Conservation (phyloP, 176 grass and related monocot species). For the Oryza longistaminata region DNA sequence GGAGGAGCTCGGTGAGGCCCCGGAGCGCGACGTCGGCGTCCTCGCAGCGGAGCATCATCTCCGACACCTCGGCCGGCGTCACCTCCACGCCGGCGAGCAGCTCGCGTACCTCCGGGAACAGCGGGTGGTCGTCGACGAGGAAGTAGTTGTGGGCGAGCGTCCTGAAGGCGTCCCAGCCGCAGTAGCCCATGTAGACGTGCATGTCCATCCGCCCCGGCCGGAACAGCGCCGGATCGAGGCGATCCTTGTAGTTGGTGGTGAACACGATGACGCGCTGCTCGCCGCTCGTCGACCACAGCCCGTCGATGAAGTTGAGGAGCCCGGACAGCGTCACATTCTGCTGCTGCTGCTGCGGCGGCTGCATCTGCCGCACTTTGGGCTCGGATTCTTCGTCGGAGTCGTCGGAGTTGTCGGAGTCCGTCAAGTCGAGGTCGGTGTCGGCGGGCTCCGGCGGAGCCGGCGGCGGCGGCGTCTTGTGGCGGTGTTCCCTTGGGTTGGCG, state of each 20-base stretch:
- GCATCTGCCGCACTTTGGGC: too few species aligned
- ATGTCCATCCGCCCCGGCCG: slow-evolving; percentile 84
- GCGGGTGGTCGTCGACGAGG: slow-evolving; percentile 36
- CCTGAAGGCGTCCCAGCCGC: slow-evolving; percentile 45
- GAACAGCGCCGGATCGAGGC: slow-evolving; percentile 71
- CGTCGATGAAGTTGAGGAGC: slow-evolving; percentile 49
- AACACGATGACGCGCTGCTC: slow-evolving; percentile 85
- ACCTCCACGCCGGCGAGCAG: slow-evolving; percentile 13
- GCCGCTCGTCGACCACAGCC: slow-evolving; percentile 58
- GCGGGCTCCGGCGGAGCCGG: too few species aligned
- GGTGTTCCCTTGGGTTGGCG: slow-evolving; percentile 19
- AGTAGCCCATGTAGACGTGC: slow-evolving; percentile 65
- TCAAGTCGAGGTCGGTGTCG: too few species aligned
- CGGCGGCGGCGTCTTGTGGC: not conserved
- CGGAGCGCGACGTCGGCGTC: slow-evolving; percentile 8
- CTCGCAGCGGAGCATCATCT: slow-evolving; percentile 41
- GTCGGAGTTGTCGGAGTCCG: not conserved
- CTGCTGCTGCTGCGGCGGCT: too few species aligned
- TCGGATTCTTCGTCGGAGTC: not conserved
- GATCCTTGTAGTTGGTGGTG: slow-evolving; percentile 85
- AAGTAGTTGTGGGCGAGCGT: slow-evolving; percentile 36
- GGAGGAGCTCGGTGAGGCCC: not conserved
- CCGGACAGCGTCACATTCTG: not conserved
- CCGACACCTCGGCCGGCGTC: slow-evolving; percentile 33
- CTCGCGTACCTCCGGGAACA: slow-evolving; percentile 23